A percentile compares a stretch with the other conserved stretches of the same genome.
phyloP scores from a whole-genome alignment of 2,329 filamentous ascomycete genomes.

The Diaporthe sp. region DNA sequence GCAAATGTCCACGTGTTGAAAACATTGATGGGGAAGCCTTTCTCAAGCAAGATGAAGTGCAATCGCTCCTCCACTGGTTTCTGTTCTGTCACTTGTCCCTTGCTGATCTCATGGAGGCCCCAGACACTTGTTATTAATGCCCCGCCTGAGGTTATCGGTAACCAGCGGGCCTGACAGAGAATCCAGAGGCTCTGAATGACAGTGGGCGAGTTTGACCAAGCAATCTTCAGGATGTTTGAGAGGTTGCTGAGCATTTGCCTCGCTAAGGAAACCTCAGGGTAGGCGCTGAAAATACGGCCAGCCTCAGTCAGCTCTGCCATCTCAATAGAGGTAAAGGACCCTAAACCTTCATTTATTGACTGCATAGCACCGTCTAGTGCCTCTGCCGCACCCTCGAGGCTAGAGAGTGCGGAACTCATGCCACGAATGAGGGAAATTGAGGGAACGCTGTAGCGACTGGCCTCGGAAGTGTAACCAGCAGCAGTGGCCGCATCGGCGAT shows the following conservation, averaged over 20 bases:
- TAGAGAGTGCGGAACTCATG: not conserved
- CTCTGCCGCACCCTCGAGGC: slow-evolving; percentile 3
- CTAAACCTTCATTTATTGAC: not conserved
- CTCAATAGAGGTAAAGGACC: not conserved
- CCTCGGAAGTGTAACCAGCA: not conserved
- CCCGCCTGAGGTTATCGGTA: slow-evolving; percentile 5
- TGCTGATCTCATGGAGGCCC: not conserved
- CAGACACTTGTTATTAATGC: not conserved
- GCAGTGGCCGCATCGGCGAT: not conserved
- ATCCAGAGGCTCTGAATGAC: not conserved
- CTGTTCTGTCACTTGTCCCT: too few species aligned
- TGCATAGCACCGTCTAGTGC: slow-evolving; percentile 20
- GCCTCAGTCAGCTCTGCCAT: not conserved
- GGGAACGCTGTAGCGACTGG: not conserved
- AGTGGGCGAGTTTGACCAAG: not conserved
- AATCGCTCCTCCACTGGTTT: not conserved
- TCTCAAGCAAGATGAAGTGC: not conserved
- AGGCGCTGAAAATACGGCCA: not conserved
- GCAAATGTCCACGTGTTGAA: slow-evolving; percentile 1
- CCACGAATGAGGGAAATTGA: not conserved
- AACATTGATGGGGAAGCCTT: not conserved
- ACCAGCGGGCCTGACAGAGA: not conserved
- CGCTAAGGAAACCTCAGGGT: not conserved
- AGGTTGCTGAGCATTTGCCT: not conserved
- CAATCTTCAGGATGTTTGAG: slow-evolving; percentile 2